Base-by-base conservation (phyloP, 306 rosid genomes). In the Rosa chinensis region DNA sequence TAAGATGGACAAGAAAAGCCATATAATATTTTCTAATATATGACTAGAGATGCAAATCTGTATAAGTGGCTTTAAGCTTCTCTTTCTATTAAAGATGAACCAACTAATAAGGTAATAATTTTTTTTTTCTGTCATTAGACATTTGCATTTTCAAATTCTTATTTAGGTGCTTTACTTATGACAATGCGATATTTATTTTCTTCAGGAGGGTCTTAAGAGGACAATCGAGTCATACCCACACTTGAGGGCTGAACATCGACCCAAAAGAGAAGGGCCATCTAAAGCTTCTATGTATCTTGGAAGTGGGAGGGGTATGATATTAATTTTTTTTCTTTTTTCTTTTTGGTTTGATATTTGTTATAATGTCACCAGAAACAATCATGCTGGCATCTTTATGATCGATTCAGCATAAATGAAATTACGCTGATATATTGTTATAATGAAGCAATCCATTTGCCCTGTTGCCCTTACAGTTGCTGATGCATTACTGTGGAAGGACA, bases 401-500 rank as follows among this genome's bases (percentile, higher is more conserved):
- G 68, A 55, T 45, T 56, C 32, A 1, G 20, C 58, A 75, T 75
- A 68, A 10, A 13, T 11, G 32, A 75, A 75, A 23, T 23, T 37
- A 16, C 78, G 21, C 70, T 56, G 17, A 59, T 59, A 43, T 43
- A 0, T 76, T 56, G 56, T 64, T 59, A 43, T 78, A 80, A 81
- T 81, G 78, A 58, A 64, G 62, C 52, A 73, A 73, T 73, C 43
- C 47, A 42, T 81, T 84, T 75, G 21, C 75, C 44, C 63, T 44
- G 12, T 66, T 81, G 32, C 52, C 35, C 81, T 85, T 85, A 84
- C 97, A 95, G 99, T 92, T 90, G 97, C 99, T 76, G 98, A 95
- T 74, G 85, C 90, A 10, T 86, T 95, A 83, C 99, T 95, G 77
- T 95, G 99, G 99, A 95, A 86, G 96, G 94, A 95, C 81, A 91